Base-by-base conservation (phyloP, 768 basidiomycete species). In the Coprinellus aureogranulatus region DNA sequence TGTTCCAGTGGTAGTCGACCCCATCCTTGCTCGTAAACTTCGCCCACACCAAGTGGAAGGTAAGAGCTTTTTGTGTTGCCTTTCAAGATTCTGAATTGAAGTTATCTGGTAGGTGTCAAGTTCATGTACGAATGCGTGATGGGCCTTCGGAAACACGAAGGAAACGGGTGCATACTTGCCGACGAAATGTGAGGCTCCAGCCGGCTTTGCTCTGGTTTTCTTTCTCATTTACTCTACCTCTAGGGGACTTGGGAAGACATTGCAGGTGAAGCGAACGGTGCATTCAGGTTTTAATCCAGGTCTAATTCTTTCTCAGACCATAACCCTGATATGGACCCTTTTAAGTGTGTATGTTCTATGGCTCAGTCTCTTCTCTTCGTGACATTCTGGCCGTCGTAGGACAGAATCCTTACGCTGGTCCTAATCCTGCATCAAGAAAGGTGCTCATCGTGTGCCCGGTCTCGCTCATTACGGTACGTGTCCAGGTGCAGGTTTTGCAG, bases 191-290 rank as follows among this genome's bases (percentile, higher is more conserved):
- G 60, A 49, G 69, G 31, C 42, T 37, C 54, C 49, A 5, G 14
- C 16, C n/a, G n/a, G n/a, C n/a, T n/a, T n/a, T 26, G 22, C 39
- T 44, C 53, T 11, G 41, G 16, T 45, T 22, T 53, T 31, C 20
- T 5, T 2, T 53, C 8, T 18, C 9, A 39, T 39, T 39, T 9
- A 18, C 41, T 44, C 41, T 34, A 44, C 41, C 14, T 44, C 41
- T n/a, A 77, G 95, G 95, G 96, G 96, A 50, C 83, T 99, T 50
- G 97, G 97, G n/a, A 99, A 99, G 76, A 97, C 94, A 1, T 72
- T 94, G 8, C 91, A 92, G 77, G 89, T 82, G 8, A 46, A 59
- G 22, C n/a, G 18, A 9, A 12, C 40, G 41, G 8, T 9, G 28
- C 28, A 9, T 10, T 52, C 5, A 23, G 34, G 40, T 31, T 41